Percentiles rank a stretch among this genome's conserved stretches.
These are phyloP conservation scores for Guadua angustifolia DNA, from an alignment of 176 grass and related monocot genomes.

Conservation along the genomic window DNA sequence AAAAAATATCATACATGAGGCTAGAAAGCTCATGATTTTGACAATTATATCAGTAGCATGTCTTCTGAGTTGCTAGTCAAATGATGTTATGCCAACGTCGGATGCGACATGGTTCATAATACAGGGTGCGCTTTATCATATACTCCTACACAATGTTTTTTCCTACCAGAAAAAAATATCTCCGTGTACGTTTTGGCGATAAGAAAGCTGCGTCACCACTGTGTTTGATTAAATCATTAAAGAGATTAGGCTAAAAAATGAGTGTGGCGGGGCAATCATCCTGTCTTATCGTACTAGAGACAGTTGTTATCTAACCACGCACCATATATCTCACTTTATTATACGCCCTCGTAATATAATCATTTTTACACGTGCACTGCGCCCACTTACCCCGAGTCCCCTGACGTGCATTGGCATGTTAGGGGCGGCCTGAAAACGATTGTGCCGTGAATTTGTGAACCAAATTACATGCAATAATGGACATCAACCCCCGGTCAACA, in stretches of 20 bases:
- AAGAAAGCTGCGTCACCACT: not conserved
- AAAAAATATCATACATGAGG: no score
- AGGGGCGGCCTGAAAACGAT: constrained; percentile 45
- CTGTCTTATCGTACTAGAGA: not conserved
- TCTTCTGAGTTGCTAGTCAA: not conserved
- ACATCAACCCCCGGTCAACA: constrained; percentile 31
- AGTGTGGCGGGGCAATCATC: not conserved
- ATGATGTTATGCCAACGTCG: not conserved
- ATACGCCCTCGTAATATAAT: constrained; percentile 23
- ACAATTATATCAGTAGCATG: not conserved
- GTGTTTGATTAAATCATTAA: not conserved
- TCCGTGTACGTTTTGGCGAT: not conserved
- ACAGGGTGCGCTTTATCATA: not conserved
- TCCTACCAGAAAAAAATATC: not conserved
- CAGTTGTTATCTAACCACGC: constrained; percentile 27
- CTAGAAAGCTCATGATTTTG: no score
- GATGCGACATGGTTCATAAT: not conserved
- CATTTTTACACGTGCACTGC: constrained; percentile 44
- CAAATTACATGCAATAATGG: not conserved
- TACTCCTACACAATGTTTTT: not conserved
- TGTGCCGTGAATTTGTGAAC: constrained; percentile 22
- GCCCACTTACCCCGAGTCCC: not conserved
- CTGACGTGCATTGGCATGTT: no score
- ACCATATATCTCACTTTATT: not conserved
- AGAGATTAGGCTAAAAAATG: not conserved